Conservation (phyloP, 176 grass and related monocot genomes). For the Tillandsia fasciculata region DNA sequence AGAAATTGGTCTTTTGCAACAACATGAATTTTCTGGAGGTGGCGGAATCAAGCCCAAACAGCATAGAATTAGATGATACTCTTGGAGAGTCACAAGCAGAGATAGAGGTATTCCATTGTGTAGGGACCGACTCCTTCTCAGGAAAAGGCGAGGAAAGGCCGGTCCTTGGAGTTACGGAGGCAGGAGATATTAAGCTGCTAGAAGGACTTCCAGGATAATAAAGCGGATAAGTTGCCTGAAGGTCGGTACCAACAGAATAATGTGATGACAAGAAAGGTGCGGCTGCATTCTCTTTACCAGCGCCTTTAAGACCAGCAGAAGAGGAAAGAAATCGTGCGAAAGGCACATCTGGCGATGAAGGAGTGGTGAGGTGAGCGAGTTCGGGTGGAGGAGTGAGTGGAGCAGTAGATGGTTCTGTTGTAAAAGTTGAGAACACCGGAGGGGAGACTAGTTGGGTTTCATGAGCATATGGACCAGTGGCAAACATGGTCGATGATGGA, state of each 20-base stretch:
- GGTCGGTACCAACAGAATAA: conserved; percentile 48
- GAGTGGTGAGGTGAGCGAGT: conserved; percentile 70
- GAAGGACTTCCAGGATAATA: conserved; percentile 63
- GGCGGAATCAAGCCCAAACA: conserved; percentile 64
- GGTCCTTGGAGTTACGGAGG: conserved; percentile 76
- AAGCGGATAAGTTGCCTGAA: conserved; percentile 65
- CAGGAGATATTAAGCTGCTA: conserved; percentile 85
- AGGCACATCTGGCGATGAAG: conserved; percentile 82
- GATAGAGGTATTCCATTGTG: conserved; percentile 58
- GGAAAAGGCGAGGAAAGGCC: conserved; percentile 75
- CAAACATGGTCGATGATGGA: conserved; percentile 62
- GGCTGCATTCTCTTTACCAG: conserved; percentile 39
- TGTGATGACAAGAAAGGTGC: conserved; percentile 43
- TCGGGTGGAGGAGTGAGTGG: conserved; percentile 83
- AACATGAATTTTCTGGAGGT: conserved; percentile 62
- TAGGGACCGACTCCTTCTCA: conserved; percentile 41
- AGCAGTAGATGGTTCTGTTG: conserved; percentile 80
- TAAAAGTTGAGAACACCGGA: conserved; percentile 79
- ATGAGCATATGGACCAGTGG: conserved; percentile 77
- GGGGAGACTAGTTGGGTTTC: conserved; percentile 82
- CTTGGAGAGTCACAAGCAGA: conserved; percentile 75
- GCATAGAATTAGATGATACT: conserved; percentile 40
- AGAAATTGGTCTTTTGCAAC: conserved; percentile 53
- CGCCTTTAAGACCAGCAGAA: conserved; percentile 50
- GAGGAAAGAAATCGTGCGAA: conserved; percentile 75